Base-by-base conservation (phyloP, 495 filamentous ascomycete genomes). In the Cairneyella variabilis region DNA sequence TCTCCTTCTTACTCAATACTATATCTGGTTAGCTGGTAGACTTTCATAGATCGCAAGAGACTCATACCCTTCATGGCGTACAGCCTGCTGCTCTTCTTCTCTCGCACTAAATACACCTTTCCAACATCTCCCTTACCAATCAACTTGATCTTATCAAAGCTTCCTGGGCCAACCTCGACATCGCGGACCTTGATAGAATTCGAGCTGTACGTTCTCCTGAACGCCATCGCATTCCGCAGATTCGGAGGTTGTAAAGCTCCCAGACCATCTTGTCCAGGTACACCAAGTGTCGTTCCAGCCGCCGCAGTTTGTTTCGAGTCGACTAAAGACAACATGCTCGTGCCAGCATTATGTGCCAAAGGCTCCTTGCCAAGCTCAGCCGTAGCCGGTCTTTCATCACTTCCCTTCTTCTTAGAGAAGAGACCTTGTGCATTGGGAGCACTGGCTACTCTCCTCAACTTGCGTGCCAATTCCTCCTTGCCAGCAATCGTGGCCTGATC, bases 1-100 rank as follows among this genome's bases (percentile, higher is more conserved):
- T 98, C 74, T 98, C 93, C 77, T 97, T 96, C 73, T 98, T 98
- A 78, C 91, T 97, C 72, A 98, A 62, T 9, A 98, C 93, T 98
- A 65, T 20, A 32, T 39, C 52, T 58, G 52, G 64, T 79, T 54
- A 80, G 71, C 61, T 22, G 17, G 20, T 16, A n/a, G 42, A 27
- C 41, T 22, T 12, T 9, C 22, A 39, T 48, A 18, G 26, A 25
- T 28, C 22, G 30, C 21, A 34, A 34, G 27, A 43, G 21, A 45
- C 36, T 40, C 57, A 51, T 61, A 97, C 93, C 95, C 71, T 98
- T 98, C 93, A 98, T 98, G 50, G 93, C 93, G 76, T 97, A 98
- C 50, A 98, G 72, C 64, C 93, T 79, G 60, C 80, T 84, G 57
- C 89, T 91, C 79, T 97, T 97, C 82, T 97, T 98, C 71, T 98